phyloP scores from a whole-genome alignment of 176 grass and related monocot genomes.

The Carex littledalei region DNA sequence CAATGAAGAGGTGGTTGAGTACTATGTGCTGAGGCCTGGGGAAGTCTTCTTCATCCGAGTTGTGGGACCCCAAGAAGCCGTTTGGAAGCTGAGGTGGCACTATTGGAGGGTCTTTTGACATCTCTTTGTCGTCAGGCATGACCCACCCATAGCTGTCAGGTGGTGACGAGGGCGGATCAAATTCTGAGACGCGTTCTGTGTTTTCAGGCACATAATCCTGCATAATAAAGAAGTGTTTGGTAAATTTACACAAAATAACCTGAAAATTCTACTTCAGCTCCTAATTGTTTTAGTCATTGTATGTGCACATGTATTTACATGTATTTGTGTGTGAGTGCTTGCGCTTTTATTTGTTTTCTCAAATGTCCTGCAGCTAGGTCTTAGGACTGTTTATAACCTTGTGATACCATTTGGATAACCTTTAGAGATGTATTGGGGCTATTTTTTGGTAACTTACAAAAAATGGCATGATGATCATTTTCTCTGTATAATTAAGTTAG shows the following conservation, averaged over 20 bases:
- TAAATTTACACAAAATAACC: neutral
- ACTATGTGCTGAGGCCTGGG: conserved; percentile 75
- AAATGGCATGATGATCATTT: neutral
- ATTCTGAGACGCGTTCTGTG: conserved; percentile 73
- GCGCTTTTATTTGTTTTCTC: neutral
- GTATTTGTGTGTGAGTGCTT: neutral
- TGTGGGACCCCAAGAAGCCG: conserved; percentile 61
- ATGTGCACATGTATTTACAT: too few relatives aligned
- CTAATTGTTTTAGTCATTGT: neutral
- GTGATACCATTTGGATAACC: neutral
- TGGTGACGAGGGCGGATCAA: conserved; percentile 67
- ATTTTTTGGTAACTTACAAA: neutral
- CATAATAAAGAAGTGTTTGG: neutral
- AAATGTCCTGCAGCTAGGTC: neutral
- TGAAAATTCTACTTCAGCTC: neutral
- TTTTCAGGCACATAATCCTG: conserved; percentile 97
- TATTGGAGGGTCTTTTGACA: conserved; percentile 79
- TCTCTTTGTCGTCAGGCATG: conserved; percentile 70
- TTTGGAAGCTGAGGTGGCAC: conserved; percentile 76
- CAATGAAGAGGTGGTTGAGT: conserved; percentile 96
- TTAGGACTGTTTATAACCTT: neutral
- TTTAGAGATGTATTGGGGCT: neutral
- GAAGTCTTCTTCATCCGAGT: conserved; percentile 48
- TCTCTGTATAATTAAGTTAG: neutral
- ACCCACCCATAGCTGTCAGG: conserved; percentile 70